Base-by-base conservation (phyloP, 2,329 filamentous ascomycete species). In the Xylaria sp. region DNA sequence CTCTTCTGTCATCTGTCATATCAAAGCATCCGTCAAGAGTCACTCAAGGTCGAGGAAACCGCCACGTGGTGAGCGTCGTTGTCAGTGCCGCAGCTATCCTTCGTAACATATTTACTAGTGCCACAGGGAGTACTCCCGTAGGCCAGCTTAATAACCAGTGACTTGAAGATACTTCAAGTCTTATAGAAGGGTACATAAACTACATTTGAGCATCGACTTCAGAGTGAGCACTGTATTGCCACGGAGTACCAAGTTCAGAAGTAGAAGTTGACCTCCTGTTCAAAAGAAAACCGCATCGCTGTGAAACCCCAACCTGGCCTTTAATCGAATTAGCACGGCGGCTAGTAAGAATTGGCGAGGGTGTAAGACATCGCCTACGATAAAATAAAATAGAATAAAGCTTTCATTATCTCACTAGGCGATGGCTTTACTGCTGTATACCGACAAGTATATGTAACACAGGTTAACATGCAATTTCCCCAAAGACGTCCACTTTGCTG, bases 101-200 rank as follows among this genome's bases (percentile, higher is more conserved):
- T 23, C 33, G n/a, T 28, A 58, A n/a, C 33, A 8, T 28, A 52
- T 46, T 46, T 39, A 49, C 36, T 15, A 41, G 7, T 3, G 9
- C 10, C 43, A n/a, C 31, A 51, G 39, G 3, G 10, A 58, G 13
- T 20, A 41, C 31, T 8, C 20, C 41, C 48, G 4, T 31, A 41
- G 39, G 8, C 28, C 36, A 43, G 12, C 3, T 10, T 31, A 12
- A 2, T 20, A 13, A 48, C 5, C 1, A 54, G 46, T 55, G 48
- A 67, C 60, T 54, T 63, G 15, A 39, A 48, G 55, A 52, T 64
- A 64, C 65, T 23, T 54, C 33, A 3, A 4, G n/a, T 2, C 6
- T 1, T 28, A 13, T 10, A 31, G 20, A 1, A 13, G 52, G 51
- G 33, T 57, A 62, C 43, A 48, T 33, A 9, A 28, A 36, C 7